Percentiles rank a stretch among this genome's conserved stretches.
These are phyloP conservation scores for Wallacemonas sp. DNA, from an alignment of 208 protist genomes.

Conservation along the genomic window DNA sequence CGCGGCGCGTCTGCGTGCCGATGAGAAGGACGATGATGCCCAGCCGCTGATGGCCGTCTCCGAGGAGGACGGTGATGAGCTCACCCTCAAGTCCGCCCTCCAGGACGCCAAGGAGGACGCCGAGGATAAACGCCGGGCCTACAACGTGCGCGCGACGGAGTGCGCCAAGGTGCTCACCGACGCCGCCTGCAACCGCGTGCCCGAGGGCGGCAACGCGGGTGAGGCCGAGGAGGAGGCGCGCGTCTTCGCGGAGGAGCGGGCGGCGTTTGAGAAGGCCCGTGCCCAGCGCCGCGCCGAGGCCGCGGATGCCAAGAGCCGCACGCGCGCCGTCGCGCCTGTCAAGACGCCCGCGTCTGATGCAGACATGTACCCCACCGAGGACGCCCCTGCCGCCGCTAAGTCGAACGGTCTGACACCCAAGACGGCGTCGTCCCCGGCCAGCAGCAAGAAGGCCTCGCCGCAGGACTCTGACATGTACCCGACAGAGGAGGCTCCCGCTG, in stretches of 20 bases:
- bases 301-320: neutral
- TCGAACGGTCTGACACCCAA: neutral
- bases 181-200: conserved; percentile 12
- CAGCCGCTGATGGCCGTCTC: conserved; percentile 25
- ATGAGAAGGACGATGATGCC: conserved; percentile 42
- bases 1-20: conserved; percentile 37
- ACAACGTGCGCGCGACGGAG: conserved; percentile 47
- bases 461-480: conserved; percentile 14
- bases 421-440: neutral
- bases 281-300: neutral
- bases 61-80: conserved; percentile 38
- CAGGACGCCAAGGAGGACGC: conserved; percentile 29
- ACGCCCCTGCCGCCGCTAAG: neutral
- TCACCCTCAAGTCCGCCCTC: conserved; percentile 22
- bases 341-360: neutral
- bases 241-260: neutral
- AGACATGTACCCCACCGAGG: conserved; percentile 15
- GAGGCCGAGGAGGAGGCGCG: conserved; percentile 14
- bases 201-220: conserved; percentile 7
- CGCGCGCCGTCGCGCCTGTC: neutral
- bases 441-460: conserved; percentile 13
- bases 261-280: neutral
- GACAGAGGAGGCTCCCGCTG: conserved; percentile 4
- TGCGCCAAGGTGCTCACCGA: conserved; percentile 19
- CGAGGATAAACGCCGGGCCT: conserved; percentile 29